Conservation (phyloP, 441 rosid species). For the Arabidopsis hybrid region DNA sequence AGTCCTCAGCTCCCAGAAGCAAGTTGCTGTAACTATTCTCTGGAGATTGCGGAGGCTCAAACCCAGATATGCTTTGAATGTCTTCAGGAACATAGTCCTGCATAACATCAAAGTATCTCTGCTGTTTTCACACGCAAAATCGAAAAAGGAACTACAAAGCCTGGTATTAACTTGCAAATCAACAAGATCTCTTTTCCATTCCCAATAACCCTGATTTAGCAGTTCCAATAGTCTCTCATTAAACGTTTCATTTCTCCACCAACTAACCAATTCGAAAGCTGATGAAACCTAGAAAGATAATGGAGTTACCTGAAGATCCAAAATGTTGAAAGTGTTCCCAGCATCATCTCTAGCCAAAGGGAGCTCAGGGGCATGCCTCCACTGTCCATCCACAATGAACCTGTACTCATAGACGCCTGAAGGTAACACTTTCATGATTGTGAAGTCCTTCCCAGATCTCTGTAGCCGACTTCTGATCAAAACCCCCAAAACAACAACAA, state of each 20-base stretch:
- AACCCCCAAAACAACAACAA: conserved; percentile 24
- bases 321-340: conserved; percentile 78
- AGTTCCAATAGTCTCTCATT: conserved; percentile 18
- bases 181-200: conserved; percentile 34
- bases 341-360: conserved; percentile 82
- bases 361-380: conserved; percentile 84
- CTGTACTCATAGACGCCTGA: conserved; percentile 93
- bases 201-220: conserved; percentile 6
- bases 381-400: conserved; percentile 90
- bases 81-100: conserved; percentile 93
- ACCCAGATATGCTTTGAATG: conserved; percentile 86
- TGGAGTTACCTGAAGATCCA: conserved; percentile 63
- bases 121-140: conserved; percentile 21
- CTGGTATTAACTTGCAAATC: conserved; percentile 23
- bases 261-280: neutral
- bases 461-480: conserved; percentile 79
- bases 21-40: conserved; percentile 78
- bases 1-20: conserved; percentile 82
- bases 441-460: conserved; percentile 92
- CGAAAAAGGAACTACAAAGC: conserved; percentile 20
- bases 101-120: conserved; percentile 37
- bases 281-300: conserved; percentile 9
- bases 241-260: conserved; percentile 2
- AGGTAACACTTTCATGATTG: conserved; percentile 95
- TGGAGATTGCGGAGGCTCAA: conserved; percentile 93